Percentiles rank a stretch among this genome's conserved stretches.
These are phyloP conservation scores for Myochromella boudieri DNA, from an alignment of 768 basidiomycete species.

Conservation along the genomic window DNA sequence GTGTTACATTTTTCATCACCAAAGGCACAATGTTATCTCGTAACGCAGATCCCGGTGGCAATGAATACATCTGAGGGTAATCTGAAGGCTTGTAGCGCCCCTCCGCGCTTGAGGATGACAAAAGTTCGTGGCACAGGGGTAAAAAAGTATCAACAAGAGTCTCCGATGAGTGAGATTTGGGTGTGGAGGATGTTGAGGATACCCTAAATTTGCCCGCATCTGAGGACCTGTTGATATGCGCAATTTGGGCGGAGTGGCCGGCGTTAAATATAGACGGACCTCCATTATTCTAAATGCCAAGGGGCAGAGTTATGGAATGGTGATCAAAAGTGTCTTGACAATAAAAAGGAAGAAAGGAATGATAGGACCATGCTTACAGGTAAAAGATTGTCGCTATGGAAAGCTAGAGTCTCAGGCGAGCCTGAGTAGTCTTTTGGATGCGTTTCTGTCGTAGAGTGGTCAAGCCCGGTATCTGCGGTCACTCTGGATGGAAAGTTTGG, in stretches of 20 bases:
- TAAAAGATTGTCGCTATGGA: background rate
- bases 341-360: constrained; percentile 1
- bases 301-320: background rate
- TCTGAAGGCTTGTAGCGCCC: background rate
- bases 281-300: constrained; percentile 1
- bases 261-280: background rate
- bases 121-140: too few species aligned
- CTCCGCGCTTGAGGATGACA: too few species aligned
- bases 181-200: background rate
- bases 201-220: background rate
- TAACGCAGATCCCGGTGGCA: constrained; percentile 2
- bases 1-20: constrained; percentile 17
- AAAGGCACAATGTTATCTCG: constrained; percentile 15
- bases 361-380: constrained; percentile 2
- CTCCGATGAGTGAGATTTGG: background rate
- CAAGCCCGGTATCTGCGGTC: background rate
- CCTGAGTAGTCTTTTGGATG: too few species aligned
- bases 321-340: constrained; percentile 2
- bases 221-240: background rate
- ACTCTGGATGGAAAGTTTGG: background rate
- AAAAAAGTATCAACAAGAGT: background rate
- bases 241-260: background rate
- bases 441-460: too few species aligned
- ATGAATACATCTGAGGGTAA: background rate
- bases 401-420: background rate